Evolutionary conservation across 345 rosid genomes (phyloP), one percentile per base, ranked within the genome.

Genomic region (Populus simonii): DNA sequence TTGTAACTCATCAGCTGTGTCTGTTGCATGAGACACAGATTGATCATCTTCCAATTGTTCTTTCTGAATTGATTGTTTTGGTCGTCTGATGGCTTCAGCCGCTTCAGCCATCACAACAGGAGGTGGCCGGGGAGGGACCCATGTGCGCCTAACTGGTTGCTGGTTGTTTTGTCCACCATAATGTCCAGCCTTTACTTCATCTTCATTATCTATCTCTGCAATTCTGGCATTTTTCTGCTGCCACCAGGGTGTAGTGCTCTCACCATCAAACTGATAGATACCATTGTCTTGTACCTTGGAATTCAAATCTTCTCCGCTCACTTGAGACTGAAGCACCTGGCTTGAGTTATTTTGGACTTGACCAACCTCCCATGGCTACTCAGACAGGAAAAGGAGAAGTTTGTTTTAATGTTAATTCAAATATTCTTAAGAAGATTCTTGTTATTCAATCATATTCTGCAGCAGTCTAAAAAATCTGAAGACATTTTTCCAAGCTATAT

Each of bases 91-190:
- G 83, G 98, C 99, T 87, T 96, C 97, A 13, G 92, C 99, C 74
- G 98, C 98, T 86, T 89, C 97, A 39, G 96, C 75, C 92, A 96
- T 92, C 62, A 85, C 97, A 73, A 96, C 92, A 74, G 98, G 97
- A 16, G 98, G 99, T 59, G 97, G 92, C 82, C 85, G 97, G 35
- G 99, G 99, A 47, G 98, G 99, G 78, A 92, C 97, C 98, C 98
- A 96, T 39, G 90, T 45, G 23, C 92, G 90, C 81, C 83, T 92
- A 78, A 86, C 83, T 68, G 89, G 88, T 73, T 78, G 91, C 73
- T 84, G 93, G 67, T 57, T 78, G 79, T 85, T 83, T 79, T 69
- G 87, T 23, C 75, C 82, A 70, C 84, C 87, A 71, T 77, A 81
- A 74, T 83, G 27, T 73, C 70, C 85, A 22, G 76, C 67, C 71